Evolutionary conservation across 768 basidiomycete species (phyloP).

Genomic region (Boletus subparvulus): DNA sequence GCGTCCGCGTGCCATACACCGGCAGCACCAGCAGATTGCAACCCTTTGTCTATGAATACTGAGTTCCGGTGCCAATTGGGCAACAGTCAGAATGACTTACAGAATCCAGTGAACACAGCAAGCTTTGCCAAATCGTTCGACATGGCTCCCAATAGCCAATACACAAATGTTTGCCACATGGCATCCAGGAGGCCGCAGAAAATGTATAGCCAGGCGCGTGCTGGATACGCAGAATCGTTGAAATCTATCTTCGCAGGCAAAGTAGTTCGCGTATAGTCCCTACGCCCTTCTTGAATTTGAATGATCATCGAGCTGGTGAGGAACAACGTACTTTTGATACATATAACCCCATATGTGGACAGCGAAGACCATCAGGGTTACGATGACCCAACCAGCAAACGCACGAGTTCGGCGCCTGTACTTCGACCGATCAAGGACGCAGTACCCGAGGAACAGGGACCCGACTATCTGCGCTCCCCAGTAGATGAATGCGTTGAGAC

Average conservation of each 20-base stretch:
- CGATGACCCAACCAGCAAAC: constrained; percentile 62
- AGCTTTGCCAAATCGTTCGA: constrained; percentile 79
- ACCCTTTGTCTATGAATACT: constrained; percentile 56
- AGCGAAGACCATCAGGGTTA: constrained; percentile 62
- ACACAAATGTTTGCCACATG: constrained; percentile 83
- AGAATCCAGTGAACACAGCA: constrained; percentile 79
- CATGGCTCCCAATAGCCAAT: constrained; percentile 86
- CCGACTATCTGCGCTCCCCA: constrained; percentile 80
- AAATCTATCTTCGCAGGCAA: constrained; percentile 59
- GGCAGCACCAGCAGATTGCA: constrained; percentile 76
- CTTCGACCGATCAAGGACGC: constrained; percentile 57
- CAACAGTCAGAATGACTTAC: constrained; percentile 43
- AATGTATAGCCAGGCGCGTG: constrained; percentile 61
- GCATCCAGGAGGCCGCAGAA: constrained; percentile 75
- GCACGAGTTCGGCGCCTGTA: constrained; percentile 69
- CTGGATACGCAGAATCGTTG: constrained; percentile 51
- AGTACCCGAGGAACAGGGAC: constrained; percentile 61
- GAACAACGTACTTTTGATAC: constrained; percentile 63
- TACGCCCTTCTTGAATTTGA: constrained; percentile 13
- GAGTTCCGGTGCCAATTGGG: neutral
- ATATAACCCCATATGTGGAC: constrained; percentile 76
- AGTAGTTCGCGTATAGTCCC: constrained; percentile 59
- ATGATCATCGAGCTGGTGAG: neutral
- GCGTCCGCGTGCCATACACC: constrained; percentile 73
- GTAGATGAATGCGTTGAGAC: constrained; percentile 76